These are phyloP conservation scores for Apophysomyces sp. DNA, from an alignment of 371 early-diverging fungal species.

Conservation along the genomic window DNA sequence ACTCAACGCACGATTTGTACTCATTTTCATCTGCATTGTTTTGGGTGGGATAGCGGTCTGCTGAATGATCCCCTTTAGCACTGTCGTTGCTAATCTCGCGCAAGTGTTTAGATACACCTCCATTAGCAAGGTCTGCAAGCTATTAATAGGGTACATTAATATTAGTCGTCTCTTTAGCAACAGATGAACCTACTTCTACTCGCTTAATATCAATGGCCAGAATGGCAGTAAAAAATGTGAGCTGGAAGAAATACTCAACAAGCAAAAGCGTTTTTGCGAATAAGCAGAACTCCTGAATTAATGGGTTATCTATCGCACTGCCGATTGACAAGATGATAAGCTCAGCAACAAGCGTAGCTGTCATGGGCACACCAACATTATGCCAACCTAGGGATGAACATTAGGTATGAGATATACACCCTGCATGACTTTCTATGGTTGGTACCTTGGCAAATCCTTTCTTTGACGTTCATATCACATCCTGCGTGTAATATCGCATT, in stretches of 20 bases:
- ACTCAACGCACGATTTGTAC: constrained; percentile 30
- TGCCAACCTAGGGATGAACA: constrained; percentile 42
- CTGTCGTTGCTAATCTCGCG: constrained; percentile 15
- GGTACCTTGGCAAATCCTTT: constrained; percentile 64
- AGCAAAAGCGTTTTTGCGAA: constrained; percentile 66
- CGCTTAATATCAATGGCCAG: constrained; percentile 77
- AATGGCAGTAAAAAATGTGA: constrained; percentile 71
- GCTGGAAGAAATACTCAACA: constrained; percentile 70
- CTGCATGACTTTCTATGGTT: not conserved
- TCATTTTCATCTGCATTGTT: constrained; percentile 16
- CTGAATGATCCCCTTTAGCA: constrained; percentile 6
- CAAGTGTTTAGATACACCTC: constrained; percentile 26
- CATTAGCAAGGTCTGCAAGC: constrained; percentile 32
- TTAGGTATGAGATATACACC: not conserved
- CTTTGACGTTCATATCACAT: constrained; percentile 66
- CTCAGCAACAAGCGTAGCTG: constrained; percentile 55
- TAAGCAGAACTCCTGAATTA: constrained; percentile 71
- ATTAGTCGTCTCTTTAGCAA: not conserved
- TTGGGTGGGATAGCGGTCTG: constrained; percentile 24
- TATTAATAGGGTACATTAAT: not conserved
- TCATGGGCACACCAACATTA: constrained; percentile 66
- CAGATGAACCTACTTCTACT: constrained; percentile 49
- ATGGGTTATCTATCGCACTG: constrained; percentile 52
- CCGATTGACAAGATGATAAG: constrained; percentile 54
- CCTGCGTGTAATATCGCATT: constrained; percentile 69